Base-by-base conservation (phyloP, 257 asterid genomes). In the Solanum raphanifolium region DNA sequence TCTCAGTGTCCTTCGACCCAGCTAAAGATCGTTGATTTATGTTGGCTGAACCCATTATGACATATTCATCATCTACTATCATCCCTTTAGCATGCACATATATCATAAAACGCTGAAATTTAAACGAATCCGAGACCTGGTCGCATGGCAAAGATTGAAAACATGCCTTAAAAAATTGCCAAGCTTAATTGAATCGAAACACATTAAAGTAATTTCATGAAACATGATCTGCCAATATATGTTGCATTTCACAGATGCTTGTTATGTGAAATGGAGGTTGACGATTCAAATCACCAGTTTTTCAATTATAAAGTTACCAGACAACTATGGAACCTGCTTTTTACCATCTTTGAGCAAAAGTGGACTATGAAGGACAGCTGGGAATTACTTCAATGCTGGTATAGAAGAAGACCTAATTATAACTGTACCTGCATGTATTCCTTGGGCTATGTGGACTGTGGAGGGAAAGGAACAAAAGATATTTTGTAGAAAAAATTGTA, bases 21-120 rank as follows among this genome's bases (percentile, higher is more conserved):
- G 98, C 99, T 98, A 95, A 93, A 23, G 99, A 96, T 91, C 99
- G 91, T 89, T 96, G 99, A 90, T 96, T 96, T 87, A 96, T 93
- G 89, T 95, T 96, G 83, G 99, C 99, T 27, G 99, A 96, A 85
- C 99, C 99, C 46, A 96, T 74, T 83, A 95, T 93, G 73, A 94
- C 92, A 83, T 96, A 96, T 91, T 95, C 98, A 38, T 96, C 99
- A 91, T 96, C 99, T 88, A 95, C 97, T 81, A 96, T 89, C 99
- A 96, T 96, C 84, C 98, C 99, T 90, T 96, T 96, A 46, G 99
- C 98, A 88, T 96, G 99, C 88, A 95, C 99, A 90, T 95, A 96
- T 87, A 96, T 94, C 99, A 96, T 96, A 91, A 95, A 96, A 15
- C 98, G 93, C 91, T 89, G 93, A 88, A 89, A 91, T 93, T 94